These are phyloP conservation scores for Solanum hybrid DNA, from an alignment of 305 asterid species.

Conservation along the genomic window DNA sequence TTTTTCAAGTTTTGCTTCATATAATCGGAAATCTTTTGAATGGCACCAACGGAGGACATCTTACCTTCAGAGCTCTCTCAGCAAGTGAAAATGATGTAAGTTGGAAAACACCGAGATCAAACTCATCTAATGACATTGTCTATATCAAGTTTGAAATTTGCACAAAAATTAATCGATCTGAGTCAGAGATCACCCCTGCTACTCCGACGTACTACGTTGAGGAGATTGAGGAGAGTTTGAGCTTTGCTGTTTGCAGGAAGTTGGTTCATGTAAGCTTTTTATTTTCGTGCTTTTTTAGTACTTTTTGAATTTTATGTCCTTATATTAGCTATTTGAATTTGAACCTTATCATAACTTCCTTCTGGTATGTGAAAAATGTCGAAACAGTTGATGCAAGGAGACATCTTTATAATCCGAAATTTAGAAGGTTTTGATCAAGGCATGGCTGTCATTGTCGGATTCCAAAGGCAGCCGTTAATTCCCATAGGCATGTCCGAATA, in stretches of 20 bases:
- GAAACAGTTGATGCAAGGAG: constrained; percentile 95
- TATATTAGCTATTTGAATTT: neutral
- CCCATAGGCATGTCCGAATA: constrained; percentile 36
- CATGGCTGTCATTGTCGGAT: constrained; percentile 72
- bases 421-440: constrained; percentile 61
- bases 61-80: constrained; percentile 41
- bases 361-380: neutral
- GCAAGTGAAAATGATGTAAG: constrained; percentile 43
- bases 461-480: constrained; percentile 48
- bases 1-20: constrained; percentile 82
- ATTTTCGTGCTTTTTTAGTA: neutral
- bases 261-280: constrained; percentile 61
- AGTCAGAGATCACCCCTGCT: constrained; percentile 21
- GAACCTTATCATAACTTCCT: neutral
- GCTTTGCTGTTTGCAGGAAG: constrained; percentile 50
- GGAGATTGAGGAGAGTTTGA: constrained; percentile 57
- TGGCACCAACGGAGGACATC: constrained; percentile 47
- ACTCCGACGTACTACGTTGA: constrained; percentile 26
- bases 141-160: constrained; percentile 53
- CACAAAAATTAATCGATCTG: constrained; percentile 25
- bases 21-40: constrained; percentile 72
- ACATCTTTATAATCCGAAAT: constrained; percentile 54
- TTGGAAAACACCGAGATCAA: constrained; percentile 62
- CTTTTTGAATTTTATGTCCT: neutral
- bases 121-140: constrained; percentile 45